Conservation (phyloP, 1,139 yeast genomes). For the Saccharomyces uvarum region DNA sequence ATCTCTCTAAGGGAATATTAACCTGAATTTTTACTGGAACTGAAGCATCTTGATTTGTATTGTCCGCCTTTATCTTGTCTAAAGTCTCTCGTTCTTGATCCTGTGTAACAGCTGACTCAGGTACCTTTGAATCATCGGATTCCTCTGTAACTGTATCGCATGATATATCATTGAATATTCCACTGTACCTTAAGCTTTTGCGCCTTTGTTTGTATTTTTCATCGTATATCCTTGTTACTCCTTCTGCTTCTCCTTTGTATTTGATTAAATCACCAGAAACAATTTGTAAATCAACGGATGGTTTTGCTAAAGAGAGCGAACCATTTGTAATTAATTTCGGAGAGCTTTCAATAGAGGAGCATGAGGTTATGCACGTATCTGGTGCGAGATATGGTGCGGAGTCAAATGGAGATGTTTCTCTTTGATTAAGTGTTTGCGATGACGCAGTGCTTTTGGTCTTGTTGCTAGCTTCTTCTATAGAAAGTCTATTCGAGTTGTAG, state of each 20-base stretch:
- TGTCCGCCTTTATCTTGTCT: neutral
- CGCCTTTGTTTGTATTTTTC: constrained; percentile 14
- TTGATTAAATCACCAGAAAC: constrained; percentile 34
- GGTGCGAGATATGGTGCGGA: constrained; percentile 13
- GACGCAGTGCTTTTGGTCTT: constrained; percentile 4
- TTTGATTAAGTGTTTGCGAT: constrained; percentile 14
- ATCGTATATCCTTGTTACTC: constrained; percentile 13
- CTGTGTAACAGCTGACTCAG: neutral
- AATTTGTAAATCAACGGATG: constrained; percentile 30
- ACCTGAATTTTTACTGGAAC: neutral
- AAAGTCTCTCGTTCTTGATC: neutral
- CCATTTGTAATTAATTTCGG: constrained; percentile 19
- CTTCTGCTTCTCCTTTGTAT: constrained; percentile 21
- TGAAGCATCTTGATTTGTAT: neutral
- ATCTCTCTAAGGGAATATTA: neutral
- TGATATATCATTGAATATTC: constrained; percentile 11
- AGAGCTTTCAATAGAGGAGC: constrained; percentile 14
- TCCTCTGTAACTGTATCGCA: constrained; percentile 18
- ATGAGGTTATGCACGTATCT: constrained; percentile 10
- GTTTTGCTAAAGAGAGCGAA: constrained; percentile 28
- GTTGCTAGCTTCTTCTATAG: constrained; percentile 50
- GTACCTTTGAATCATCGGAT: constrained; percentile 4
- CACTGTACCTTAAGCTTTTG: constrained; percentile 17
- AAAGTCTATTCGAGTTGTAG: constrained; percentile 69
- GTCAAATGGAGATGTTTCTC: constrained; percentile 3